Conservation (phyloP, 768 basidiomycete species). For the Vishniacozyma victoriae region DNA sequence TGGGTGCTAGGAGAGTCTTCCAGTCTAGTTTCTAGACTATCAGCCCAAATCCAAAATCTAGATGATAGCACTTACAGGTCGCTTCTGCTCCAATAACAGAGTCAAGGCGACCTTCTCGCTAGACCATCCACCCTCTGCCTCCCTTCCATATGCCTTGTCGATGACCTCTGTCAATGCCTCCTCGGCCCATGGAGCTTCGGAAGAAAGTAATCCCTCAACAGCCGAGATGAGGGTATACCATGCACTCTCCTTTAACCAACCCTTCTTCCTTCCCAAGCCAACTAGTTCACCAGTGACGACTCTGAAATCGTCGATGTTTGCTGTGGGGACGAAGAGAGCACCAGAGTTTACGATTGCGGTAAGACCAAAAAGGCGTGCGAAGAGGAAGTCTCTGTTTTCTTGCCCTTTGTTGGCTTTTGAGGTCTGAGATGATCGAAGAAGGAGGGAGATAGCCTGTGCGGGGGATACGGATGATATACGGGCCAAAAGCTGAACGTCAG, state of each 20-base stretch:
- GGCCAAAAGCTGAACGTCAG: slow-evolving; percentile 60
- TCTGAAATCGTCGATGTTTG: slow-evolving; percentile 58
- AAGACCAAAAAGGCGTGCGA: slow-evolving; percentile 87
- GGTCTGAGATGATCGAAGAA: slow-evolving; percentile 65
- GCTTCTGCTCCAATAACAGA: slow-evolving; percentile 60
- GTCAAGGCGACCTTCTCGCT: slow-evolving; percentile 81
- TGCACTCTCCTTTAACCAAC: slow-evolving; percentile 83
- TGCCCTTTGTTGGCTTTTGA: slow-evolving; percentile 76
- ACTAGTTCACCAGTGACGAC: slow-evolving; percentile 60
- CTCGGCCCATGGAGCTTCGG: slow-evolving; percentile 64
- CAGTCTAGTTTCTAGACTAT: slow-evolving; percentile 55
- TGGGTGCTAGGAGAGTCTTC: slow-evolving; percentile 60
- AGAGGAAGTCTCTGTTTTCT: slow-evolving; percentile 86
- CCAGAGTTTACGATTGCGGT: slow-evolving; percentile 79
- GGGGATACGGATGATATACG: slow-evolving; percentile 71
- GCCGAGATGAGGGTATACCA: slow-evolving; percentile 75
- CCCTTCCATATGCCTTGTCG: slow-evolving; percentile 47
- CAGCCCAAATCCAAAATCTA: not conserved
- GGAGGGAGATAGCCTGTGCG: slow-evolving; percentile 66
- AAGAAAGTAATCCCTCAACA: slow-evolving; percentile 57
- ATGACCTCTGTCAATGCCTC: slow-evolving; percentile 57
- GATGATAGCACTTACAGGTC: slow-evolving; percentile 48
- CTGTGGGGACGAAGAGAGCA: slow-evolving; percentile 59
- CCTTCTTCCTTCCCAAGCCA: slow-evolving; percentile 70
- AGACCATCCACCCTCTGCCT: slow-evolving; percentile 60